Evolutionary conservation across 768 basidiomycete species (phyloP), one percentile per base, ranked within the genome.

Genomic region (Hypsizygus marmoreus): DNA sequence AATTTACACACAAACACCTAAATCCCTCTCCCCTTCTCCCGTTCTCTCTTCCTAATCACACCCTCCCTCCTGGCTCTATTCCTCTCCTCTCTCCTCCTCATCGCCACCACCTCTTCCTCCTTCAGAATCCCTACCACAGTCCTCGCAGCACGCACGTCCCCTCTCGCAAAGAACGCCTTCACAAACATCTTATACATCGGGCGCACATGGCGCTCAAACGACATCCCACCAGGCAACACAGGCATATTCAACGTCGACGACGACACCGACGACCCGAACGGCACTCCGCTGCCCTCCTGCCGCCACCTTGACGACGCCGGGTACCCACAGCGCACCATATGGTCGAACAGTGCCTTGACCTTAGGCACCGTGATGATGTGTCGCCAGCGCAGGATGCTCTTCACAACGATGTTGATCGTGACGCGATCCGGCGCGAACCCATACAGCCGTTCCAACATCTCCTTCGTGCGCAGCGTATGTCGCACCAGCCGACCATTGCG

Each of bases 131-230:
- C 77, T 17, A 83, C 54, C 16, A 86, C 73, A 33, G 51, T 70
- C 57, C 72, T 67, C 19, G 81, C 84, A 30, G 80, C 81, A 9
- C 60, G 61, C 6, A 58, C 50, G 59, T 91, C 88, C 16, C 74
- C 74, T 22, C 80, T 66, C 31, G 69, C 40, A 59, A 79, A 75
- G 51, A 90, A 75, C 11, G 80, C 81, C 55, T 76, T 81, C 56
- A 86, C 78, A 63, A 91, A 82, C 79, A 82, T 82, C 69, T 75
- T 84, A 62, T 84, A 84, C 63, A 91, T 57, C 31, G 88, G 88
- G 46, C 71, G 68, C n/a, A 81, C 72, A 58, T 89, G 85, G 45
- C 66, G 71, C 45, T 71, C 67, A 43, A 82, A 85, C 3, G 75
- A 79, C 43, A 84, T 69, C 16, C 66, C 64, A 30, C 69, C 43